phyloP scores from a whole-genome alignment of 257 asterid genomes.

The Scutellaria galericulata region DNA sequence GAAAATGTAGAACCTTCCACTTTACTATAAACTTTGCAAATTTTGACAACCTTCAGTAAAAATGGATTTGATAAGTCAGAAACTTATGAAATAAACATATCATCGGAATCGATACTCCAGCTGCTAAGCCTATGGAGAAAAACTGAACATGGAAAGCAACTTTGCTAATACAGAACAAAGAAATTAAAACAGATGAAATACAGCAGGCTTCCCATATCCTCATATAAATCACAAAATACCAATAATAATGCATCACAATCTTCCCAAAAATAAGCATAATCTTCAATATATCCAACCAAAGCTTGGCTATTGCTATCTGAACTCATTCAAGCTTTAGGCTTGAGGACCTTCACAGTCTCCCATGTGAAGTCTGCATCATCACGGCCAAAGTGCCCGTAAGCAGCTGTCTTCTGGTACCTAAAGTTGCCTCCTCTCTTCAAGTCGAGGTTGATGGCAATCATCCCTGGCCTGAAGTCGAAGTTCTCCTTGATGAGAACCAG shows the following conservation, averaged over 20 bases:
- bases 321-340: slow-evolving; percentile 57
- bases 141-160: neutral
- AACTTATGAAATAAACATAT: neutral
- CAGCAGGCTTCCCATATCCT: neutral
- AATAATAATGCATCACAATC: too few species aligned
- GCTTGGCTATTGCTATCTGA: slow-evolving; percentile 5
- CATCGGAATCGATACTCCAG: too few species aligned
- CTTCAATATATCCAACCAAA: slow-evolving; percentile 18
- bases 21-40: neutral
- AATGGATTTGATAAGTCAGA: neutral
- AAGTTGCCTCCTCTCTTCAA: slow-evolving; percentile 68
- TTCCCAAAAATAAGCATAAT: neutral
- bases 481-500: slow-evolving; percentile 61
- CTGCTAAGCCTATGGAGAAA: too few species aligned
- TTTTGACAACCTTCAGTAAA: too few species aligned
- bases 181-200: slow-evolving; percentile 18
- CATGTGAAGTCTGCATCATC: slow-evolving; percentile 74
- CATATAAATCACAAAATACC: too few species aligned
- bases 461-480: slow-evolving; percentile 80
- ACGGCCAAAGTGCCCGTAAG: slow-evolving; percentile 75
- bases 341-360: slow-evolving; percentile 71
- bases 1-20: neutral
- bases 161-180: slow-evolving; percentile 11
- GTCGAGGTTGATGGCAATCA: slow-evolving; percentile 76
- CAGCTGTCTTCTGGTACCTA: slow-evolving; percentile 82